Base-by-base conservation (phyloP, 2,329 filamentous ascomycete genomes). In the Ophiocordyceps sinensis region DNA sequence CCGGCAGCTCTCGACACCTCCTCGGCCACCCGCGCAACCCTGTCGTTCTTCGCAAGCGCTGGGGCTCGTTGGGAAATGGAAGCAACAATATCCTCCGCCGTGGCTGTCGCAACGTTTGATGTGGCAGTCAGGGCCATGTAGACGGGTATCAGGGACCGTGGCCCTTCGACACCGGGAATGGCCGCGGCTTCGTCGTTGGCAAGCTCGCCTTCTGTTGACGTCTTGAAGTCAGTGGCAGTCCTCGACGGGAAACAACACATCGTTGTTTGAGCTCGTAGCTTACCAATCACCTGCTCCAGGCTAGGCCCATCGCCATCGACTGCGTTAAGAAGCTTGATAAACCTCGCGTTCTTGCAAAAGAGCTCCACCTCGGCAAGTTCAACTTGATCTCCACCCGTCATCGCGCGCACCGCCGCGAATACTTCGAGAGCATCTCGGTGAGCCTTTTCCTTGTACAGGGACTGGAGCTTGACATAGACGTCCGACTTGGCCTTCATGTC, bases 401-500 rank as follows among this genome's bases (percentile, higher is more conserved):
- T 57, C 29, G 66, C 59, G 37, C 75, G 77, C 35, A 86, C 79
- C 12, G 63, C 75, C 12, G 68, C 63, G 3, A 86, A 63, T 3
- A 96, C 82, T 59, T 94, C 82, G 28, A 75, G 73, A 13, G 80
- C 67, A 53, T 98, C 91, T 53, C 74, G 67, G 29, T 82, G 77
- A 36, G 91, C 87, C 60, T 94, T 94, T 19, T 69, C 63, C 62
- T 94, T 95, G 74, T 96, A 98, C 44, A 96, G 77, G 51, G 84
- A 89, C 58, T 96, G 91, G 12, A 98, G 71, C 52, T 79, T 71
- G 49, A 98, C 82, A 64, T 98, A 98, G 46, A 93, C 82, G 42
- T 72, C 77, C 4, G 88, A 94, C 55, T 89, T 77, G 3, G 91
- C 87, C 66, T 98, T 98, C 91, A 98, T 98, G 59, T 98, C 91